Percentiles rank a stretch among this genome's conserved stretches.
Conservation (phyloP, 495 filamentous ascomycete genomes). For the Astrothelium macrocarpum region DNA sequence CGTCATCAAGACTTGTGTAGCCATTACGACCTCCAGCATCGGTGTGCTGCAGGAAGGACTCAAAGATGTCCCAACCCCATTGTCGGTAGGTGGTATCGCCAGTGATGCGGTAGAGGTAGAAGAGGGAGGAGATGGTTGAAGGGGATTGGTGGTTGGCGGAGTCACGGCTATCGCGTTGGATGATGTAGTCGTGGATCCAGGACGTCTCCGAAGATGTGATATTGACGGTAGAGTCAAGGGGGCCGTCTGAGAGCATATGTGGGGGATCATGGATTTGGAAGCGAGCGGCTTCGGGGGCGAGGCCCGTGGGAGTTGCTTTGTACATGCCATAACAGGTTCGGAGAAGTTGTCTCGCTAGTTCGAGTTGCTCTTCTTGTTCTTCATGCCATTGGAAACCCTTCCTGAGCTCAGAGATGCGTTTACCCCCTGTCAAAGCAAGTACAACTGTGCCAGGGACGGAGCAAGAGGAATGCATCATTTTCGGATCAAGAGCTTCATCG, state of each 20-base stretch:
- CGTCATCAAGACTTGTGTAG: constrained; percentile 74
- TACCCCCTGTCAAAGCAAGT: constrained; percentile 72
- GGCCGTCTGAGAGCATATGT: constrained; percentile 41
- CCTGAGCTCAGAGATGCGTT: constrained; percentile 62
- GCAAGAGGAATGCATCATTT: constrained; percentile 98
- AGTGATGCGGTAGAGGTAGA: constrained; percentile 98
- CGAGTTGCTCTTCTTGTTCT: constrained; percentile 76
- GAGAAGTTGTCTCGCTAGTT: constrained; percentile 76
- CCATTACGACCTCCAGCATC: constrained; percentile 58
- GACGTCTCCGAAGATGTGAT: background rate
- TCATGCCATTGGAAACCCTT: constrained; percentile 60
- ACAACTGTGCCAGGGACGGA: constrained; percentile 97
- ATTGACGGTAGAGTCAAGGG: constrained; percentile 17
- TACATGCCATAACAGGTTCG: constrained; percentile 99
- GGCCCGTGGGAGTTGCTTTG: constrained; percentile 70
- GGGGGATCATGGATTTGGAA: constrained; percentile 65
- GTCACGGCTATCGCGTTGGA: constrained; percentile 55
- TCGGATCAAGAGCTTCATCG: constrained; percentile 53
- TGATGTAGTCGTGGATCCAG: constrained; percentile 53
- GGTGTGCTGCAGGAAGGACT: constrained; percentile 76
- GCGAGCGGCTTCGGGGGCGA: constrained; percentile 86
- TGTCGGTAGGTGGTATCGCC: constrained; percentile 82
- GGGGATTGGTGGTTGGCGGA: constrained; percentile 91
- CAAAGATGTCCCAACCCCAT: constrained; percentile 99
- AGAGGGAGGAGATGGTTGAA: constrained; percentile 87